Evolutionary conservation across 495 filamentous ascomycete genomes (phyloP).

Genomic region (Cryomyces minteri): DNA sequence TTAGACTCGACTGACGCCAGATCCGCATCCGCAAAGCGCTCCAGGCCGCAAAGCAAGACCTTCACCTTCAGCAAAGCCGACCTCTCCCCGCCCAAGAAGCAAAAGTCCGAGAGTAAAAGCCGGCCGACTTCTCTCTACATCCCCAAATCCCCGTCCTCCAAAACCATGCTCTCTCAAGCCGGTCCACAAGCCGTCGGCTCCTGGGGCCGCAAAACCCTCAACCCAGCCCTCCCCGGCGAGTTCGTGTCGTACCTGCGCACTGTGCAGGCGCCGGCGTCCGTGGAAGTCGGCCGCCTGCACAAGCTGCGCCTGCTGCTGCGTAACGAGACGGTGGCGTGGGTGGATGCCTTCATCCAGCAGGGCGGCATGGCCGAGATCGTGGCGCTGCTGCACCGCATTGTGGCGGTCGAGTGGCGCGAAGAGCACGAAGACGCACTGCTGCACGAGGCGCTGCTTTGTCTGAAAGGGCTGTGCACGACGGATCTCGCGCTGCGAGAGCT

Average conservation of each 20-base stretch:
- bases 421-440: constrained; percentile 90
- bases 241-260: constrained; percentile 67
- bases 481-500: constrained; percentile 65
- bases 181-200: constrained; percentile 19
- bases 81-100: constrained; percentile 40
- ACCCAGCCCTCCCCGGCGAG: constrained; percentile 40
- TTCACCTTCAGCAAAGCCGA: constrained; percentile 51
- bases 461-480: constrained; percentile 90
- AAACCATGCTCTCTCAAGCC: constrained; percentile 27
- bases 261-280: constrained; percentile 55
- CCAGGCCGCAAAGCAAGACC: constrained; percentile 51
- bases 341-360: constrained; percentile 70
- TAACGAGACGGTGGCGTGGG: constrained; percentile 91
- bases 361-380: constrained; percentile 90
- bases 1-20: neutral
- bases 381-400: constrained; percentile 66
- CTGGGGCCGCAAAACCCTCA: constrained; percentile 13
- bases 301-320: constrained; percentile 80
- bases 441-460: constrained; percentile 80
- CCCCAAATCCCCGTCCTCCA: constrained; percentile 26
- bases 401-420: constrained; percentile 94
- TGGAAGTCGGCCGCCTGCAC: constrained; percentile 87
- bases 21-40: constrained; percentile 10
- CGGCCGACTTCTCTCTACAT: constrained; percentile 22
- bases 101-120: constrained; percentile 25